Evolutionary conservation across 2,329 filamentous ascomycete species (phyloP), one percentile per base, ranked within the genome.

Genomic region (Ceratocystis variospora): DNA sequence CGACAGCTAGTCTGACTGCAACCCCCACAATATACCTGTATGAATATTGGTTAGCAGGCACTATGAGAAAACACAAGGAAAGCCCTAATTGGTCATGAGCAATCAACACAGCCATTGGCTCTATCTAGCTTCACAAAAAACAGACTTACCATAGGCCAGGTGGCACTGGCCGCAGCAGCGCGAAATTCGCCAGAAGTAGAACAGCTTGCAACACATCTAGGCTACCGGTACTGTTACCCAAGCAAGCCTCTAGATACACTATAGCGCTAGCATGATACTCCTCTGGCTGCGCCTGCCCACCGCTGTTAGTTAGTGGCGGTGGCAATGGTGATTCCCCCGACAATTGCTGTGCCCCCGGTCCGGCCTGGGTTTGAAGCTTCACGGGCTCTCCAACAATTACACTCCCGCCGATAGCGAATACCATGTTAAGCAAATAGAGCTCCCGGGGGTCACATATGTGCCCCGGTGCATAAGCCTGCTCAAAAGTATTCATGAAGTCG

Each of bases 211-310:
- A 78, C 72, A 96, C 92, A 74, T 96, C 92, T 48, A 97, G 76
- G 0, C 90, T 91, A n/a, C 88, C 89, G n/a, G 89, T 89, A 70
- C 89, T 90, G 33, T 87, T 87, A 64, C 88, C 88, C 17, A 96
- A 79, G 72, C 94, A 96, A 6, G 87, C 85, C 73, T 96, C 93
- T 5, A 97, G 80, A 73, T 97, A 90, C 19, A 95, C 84, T 70
- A 96, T 95, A 17, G 93, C 93, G 65, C 91, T 94, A 1, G 94
- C 92, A 75, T 97, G 93, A 73, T 97, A 97, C 74, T 96, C 91
- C 74, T 97, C 94, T 0, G 93, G 92, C 73, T 95, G 90, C 70
- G 85, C 77, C 78, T 84, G 79, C 70, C 77, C 77, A 41, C 74
- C 74, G 44, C 37, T 41, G 37, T 73, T 72, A 37, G n/a, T 33